Evolutionary conservation across 139 green algal genomes (phyloP).

Genomic region (Zygnema cylindricum): DNA sequence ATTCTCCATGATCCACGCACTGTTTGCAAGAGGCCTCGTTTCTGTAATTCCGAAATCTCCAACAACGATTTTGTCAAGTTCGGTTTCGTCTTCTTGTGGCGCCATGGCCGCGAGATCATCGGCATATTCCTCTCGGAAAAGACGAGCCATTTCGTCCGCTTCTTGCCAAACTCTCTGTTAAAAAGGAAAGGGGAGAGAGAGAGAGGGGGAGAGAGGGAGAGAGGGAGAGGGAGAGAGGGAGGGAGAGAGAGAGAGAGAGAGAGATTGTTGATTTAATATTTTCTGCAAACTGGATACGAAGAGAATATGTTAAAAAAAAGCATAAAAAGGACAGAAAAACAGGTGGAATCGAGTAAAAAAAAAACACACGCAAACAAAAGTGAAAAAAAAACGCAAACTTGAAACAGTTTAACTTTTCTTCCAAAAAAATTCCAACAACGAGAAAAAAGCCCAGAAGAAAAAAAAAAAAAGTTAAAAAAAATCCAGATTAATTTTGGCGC

Average conservation of each 20-base stretch:
- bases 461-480: not conserved
- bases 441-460: not conserved
- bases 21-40: too few species aligned
- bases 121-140: not conserved
- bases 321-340: constrained; percentile 58
- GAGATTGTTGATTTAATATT: constrained; percentile 42
- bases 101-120: not conserved
- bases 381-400: too few species aligned
- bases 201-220: not conserved
- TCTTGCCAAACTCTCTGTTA: not conserved
- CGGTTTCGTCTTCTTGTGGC: not conserved
- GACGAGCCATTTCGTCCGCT: not conserved
- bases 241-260: constrained; percentile 60
- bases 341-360: constrained; percentile 61
- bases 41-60: too few species aligned
- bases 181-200: not conserved
- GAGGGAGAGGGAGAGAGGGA: constrained; percentile 32
- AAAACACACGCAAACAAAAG: too few species aligned
- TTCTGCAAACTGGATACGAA: constrained; percentile 38
- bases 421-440: not conserved
- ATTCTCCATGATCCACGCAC: too few species aligned
- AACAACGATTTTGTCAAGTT: too few species aligned
- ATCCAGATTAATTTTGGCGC: not conserved
- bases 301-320: not conserved
- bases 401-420: not conserved